A percentile compares a stretch with the other conserved stretches of the same genome.
phyloP scores from a whole-genome alignment of 306 rosid genomes.

The Boehmeria nivea region DNA sequence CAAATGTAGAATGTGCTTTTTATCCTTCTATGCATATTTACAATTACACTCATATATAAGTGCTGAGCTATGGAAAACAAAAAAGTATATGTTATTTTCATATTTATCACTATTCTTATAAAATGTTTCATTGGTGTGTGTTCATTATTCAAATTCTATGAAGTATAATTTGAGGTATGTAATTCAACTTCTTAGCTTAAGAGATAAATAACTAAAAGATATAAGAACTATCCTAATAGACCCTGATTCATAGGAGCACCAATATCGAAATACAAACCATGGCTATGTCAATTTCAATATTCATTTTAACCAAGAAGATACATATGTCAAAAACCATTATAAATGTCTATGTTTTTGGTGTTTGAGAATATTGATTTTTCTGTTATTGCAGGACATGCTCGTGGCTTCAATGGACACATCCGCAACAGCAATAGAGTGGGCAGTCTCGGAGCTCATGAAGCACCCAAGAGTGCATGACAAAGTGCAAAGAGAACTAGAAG shows the following conservation, averaged over 20 bases:
- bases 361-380: too few relatives aligned
- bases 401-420: background rate
- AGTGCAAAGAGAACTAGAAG: background rate
- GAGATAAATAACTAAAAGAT: constrained; percentile 22
- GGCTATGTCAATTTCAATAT: constrained; percentile 15
- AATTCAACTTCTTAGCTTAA: too few relatives aligned
- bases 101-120: too few relatives aligned
- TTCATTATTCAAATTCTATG: too few relatives aligned
- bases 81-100: too few relatives aligned
- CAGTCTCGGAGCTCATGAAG: background rate
- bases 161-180: too few relatives aligned
- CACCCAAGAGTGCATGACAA: background rate
- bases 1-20: constrained; percentile 39
- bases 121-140: too few relatives aligned
- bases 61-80: too few relatives aligned
- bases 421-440: background rate
- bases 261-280: constrained; percentile 6
- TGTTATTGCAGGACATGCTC: constrained; percentile 17
- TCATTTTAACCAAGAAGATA: too few relatives aligned
- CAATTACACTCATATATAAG: background rate
- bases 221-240: too few relatives aligned
- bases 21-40: background rate
- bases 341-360: too few relatives aligned
- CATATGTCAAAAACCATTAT: too few relatives aligned
- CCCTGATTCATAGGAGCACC: background rate